A percentile compares a stretch with the other conserved stretches of the same genome.
Evolutionary conservation across 495 filamentous ascomycete genomes (phyloP).

Genomic region (Aspergillus conjunctus): DNA sequence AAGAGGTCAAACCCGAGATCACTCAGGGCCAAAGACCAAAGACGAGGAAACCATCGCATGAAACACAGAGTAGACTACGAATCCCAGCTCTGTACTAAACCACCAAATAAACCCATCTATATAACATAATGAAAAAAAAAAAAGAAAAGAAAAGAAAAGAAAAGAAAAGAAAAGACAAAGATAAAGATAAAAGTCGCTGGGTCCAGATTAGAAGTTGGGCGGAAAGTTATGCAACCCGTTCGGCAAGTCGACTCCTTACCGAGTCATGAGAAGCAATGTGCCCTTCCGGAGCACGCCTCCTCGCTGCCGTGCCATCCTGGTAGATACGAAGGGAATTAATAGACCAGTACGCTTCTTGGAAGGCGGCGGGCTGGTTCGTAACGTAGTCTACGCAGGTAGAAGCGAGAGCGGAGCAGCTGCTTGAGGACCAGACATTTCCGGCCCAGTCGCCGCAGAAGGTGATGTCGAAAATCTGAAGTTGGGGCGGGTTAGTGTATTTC

Average conservation of each 20-base stretch:
- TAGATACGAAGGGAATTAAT: constrained; percentile 68
- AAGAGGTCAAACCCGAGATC: background rate
- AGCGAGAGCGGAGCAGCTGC: constrained; percentile 38
- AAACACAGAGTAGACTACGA: background rate
- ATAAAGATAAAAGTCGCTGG: background rate
- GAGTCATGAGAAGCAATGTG: background rate
- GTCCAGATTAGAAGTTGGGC: background rate
- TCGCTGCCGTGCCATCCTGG: constrained; percentile 26
- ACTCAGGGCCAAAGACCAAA: background rate
- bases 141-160: no score
- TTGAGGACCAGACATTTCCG: constrained; percentile 44
- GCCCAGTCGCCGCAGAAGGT: constrained; percentile 72
- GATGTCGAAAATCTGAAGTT: constrained; percentile 58
- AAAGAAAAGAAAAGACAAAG: background rate
- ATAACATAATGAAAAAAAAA: background rate
- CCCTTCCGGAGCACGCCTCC: background rate
- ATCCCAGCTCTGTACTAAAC: background rate
- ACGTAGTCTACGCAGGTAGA: constrained; percentile 63
- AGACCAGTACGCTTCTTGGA: constrained; percentile 65
- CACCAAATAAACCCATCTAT: no score
- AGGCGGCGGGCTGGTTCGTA: constrained; percentile 61
- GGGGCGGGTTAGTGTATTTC: background rate
- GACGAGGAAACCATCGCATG: no score
- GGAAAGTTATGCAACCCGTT: background rate
- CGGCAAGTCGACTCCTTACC: background rate